Evolutionary conservation across 305 asterid species (phyloP), one percentile per base, ranked within the genome.

Genomic region (Coffea humblotiana): DNA sequence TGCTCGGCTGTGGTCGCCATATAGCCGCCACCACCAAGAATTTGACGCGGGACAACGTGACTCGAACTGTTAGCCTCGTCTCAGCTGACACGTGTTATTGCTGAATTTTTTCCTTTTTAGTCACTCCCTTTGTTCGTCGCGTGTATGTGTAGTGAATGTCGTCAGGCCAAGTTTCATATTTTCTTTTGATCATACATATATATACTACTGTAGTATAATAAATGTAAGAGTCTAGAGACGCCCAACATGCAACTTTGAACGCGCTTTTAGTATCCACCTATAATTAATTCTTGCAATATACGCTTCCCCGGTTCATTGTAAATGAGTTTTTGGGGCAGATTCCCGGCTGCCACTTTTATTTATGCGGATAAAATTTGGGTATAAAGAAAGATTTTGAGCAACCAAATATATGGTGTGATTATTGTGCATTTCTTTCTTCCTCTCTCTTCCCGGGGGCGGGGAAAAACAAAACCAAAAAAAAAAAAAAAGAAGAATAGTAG

Each of bases 221-320:
- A 32, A 32, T 32, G 2, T 32, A 32, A 1, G 32, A 40, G 51
- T 74, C 23, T 32, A 51, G 87, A 84, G 87, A 84, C 75, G 82
- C 67, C 79, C 32, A 90, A 88, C 91, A 82, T 88, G 91, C 86
- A 71, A 82, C 64, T 61, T 32, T 32, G 78, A 72, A 87, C 90
- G 88, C 90, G 88, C 5, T 76, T 88, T 86, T 85, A 69, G 47
- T 66, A 15, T 58, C 29, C 1, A 13, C 0, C 2, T 25, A 35
- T 64, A 37, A 77, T 76, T 68, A 68, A 86, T 81, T 56, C 87
- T 87, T 84, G 68, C 4, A 72, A 67, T 74, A 79, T 86, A 87
- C 84, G 86, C 78, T 79, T 52, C 16, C 58, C 19, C 4, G 19
- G 43, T 52, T 32, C 58, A 52, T 52, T 51, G 58, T 16, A 12